A percentile compares a stretch with the other conserved stretches of the same genome.
Conservation (phyloP, 75 land plant genomes). For the Selaginella tamariscina region DNA sequence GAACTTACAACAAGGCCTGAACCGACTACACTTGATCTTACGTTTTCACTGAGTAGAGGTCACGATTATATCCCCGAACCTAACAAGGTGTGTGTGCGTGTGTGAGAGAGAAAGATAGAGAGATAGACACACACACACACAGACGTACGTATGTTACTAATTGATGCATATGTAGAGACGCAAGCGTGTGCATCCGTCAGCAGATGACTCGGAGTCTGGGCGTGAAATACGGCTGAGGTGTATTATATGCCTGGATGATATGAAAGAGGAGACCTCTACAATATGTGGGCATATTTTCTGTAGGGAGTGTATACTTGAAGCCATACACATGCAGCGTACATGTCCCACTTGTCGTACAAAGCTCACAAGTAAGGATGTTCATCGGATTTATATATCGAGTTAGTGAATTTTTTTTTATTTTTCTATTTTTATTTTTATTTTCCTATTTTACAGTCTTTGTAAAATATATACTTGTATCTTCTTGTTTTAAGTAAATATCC, state of each 20-base stretch:
- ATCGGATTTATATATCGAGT: conserved; percentile 40
- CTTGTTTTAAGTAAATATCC: too few species aligned
- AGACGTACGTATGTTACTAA: neutral
- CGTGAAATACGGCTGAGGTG: conserved; percentile 43
- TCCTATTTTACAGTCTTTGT: too few species aligned
- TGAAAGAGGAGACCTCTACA: conserved; percentile 50
- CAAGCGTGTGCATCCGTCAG: conserved; percentile 13
- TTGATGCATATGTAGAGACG: conserved; percentile 19
- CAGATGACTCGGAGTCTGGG: conserved; percentile 11
- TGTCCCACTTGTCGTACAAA: conserved; percentile 68
- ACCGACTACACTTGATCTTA: neutral
- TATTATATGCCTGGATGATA: conserved; percentile 50
- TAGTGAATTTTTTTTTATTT: too few species aligned
- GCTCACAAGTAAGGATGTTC: conserved; percentile 25
- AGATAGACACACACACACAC: too few species aligned
- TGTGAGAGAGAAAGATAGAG: too few species aligned
- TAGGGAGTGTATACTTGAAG: conserved; percentile 37
- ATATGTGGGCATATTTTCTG: conserved; percentile 78
- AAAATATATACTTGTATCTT: too few species aligned
- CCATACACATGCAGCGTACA: conserved; percentile 38
- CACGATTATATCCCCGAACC: neutral
- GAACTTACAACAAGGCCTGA: neutral
- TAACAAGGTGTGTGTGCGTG: neutral
- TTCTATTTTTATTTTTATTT: too few species aligned
- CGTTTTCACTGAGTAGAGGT: neutral